Percentiles rank a stretch among this genome's conserved stretches.
Evolutionary conservation across 805 yeast species (phyloP).

Genomic region (Teunomyces lycoperdinae): DNA sequence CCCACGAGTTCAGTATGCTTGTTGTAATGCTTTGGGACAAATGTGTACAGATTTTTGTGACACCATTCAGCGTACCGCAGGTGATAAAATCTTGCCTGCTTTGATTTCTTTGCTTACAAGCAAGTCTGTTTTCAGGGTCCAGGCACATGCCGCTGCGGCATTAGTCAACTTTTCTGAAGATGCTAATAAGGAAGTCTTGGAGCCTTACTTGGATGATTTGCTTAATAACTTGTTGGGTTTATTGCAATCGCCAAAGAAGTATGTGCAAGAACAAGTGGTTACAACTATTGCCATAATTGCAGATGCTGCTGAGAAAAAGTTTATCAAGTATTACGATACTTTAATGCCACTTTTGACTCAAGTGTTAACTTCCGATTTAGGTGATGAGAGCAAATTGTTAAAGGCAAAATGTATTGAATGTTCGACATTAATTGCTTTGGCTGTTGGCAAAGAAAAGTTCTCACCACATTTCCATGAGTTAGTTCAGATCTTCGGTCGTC

Average conservation of each 20-base stretch:
- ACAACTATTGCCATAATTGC: slow-evolving; percentile 97
- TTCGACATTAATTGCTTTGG: slow-evolving; percentile 87
- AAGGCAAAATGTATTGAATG: slow-evolving; percentile 96
- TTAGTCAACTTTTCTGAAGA: slow-evolving; percentile 92
- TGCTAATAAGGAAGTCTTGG: slow-evolving; percentile 80
- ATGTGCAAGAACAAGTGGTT: slow-evolving; percentile 95
- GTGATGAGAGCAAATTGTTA: slow-evolving; percentile 71
- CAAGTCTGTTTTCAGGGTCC: slow-evolving; percentile 83
- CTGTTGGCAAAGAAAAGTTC: slow-evolving; percentile 92
- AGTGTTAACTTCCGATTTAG: slow-evolving; percentile 76
- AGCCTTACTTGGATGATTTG: slow-evolving; percentile 87
- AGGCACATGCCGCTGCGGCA: slow-evolving; percentile 98
- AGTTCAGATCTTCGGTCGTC: slow-evolving; percentile 64
- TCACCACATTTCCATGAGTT: slow-evolving; percentile 70
- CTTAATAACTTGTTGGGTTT: slow-evolving; percentile 70
- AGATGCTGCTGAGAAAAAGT: slow-evolving; percentile 88
- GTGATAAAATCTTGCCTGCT: slow-evolving; percentile 79
- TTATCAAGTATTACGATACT: slow-evolving; percentile 88
- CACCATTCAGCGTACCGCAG: slow-evolving; percentile 76
- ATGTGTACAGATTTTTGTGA: slow-evolving; percentile 96
- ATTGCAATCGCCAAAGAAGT: slow-evolving; percentile 81
- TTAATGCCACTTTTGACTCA: slow-evolving; percentile 85
- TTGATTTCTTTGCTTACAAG: slow-evolving; percentile 75
- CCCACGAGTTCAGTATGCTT: slow-evolving; percentile 94
- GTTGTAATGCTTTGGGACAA: slow-evolving; percentile 96